Evolutionary conservation across 768 basidiomycete genomes (phyloP).

Genomic region (Panaeolus papilionaceus): DNA sequence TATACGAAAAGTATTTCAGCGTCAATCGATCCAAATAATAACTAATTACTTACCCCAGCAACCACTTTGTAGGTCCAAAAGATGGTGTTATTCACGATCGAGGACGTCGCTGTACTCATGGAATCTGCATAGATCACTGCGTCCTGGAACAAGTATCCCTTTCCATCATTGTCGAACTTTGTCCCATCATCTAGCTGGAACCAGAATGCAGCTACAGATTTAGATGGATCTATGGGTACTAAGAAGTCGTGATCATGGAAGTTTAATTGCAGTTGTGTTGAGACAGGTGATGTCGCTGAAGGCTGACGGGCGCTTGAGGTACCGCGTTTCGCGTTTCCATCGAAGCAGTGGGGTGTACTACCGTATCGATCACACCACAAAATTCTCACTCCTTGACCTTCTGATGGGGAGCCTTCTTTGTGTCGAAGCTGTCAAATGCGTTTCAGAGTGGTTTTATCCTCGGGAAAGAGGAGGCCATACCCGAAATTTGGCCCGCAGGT

Average conservation of each 20-base stretch:
- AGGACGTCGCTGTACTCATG: conserved; percentile 30
- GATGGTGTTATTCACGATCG: not conserved
- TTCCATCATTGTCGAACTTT: conserved; percentile 48
- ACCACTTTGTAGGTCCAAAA: not conserved
- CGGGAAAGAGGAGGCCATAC: conserved; percentile 32
- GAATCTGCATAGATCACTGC: conserved; percentile 48
- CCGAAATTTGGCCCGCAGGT: conserved; percentile 47
- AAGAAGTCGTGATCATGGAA: conserved; percentile 51
- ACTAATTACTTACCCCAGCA: not conserved
- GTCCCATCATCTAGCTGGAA: conserved; percentile 52
- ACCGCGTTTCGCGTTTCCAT: conserved; percentile 25
- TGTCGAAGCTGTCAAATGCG: not conserved
- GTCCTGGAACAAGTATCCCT: conserved; percentile 52
- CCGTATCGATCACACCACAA: conserved; percentile 38
- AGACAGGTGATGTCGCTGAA: conserved; percentile 41
- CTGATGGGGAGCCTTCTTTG: conserved; percentile 2
- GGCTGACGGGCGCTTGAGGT: conserved; percentile 29
- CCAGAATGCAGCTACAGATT: conserved; percentile 55
- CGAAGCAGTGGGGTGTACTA: conserved; percentile 25
- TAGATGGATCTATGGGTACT: conserved; percentile 44
- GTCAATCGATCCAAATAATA: not conserved
- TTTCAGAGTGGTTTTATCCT: not conserved
- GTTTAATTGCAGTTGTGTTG: conserved; percentile 38
- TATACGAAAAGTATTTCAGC: not conserved
- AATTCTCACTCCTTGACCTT: conserved; percentile 24